A percentile compares a stretch with the other conserved stretches of the same genome.
phyloP scores from a whole-genome alignment of 305 asterid genomes.

The Lippia alba region DNA sequence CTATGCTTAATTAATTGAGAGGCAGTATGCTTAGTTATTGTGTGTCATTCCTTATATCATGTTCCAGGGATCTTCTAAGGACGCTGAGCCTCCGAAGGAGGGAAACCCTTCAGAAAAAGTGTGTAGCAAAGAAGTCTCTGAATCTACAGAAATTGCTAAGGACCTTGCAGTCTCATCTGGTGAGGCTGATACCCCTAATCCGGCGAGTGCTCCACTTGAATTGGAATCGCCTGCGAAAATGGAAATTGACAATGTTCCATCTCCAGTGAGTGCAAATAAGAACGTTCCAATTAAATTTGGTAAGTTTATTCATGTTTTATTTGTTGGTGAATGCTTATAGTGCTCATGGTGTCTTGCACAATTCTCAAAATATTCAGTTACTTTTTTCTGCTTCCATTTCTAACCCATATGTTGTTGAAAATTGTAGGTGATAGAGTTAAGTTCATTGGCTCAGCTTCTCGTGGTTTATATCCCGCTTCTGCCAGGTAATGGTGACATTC shows the following conservation, averaged over 20 bases:
- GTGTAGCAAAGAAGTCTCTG: slow-evolving; percentile 54
- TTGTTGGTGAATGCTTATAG: slow-evolving; percentile 22
- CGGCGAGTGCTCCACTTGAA: slow-evolving; percentile 44
- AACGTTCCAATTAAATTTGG: slow-evolving; percentile 59
- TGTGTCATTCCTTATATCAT: slow-evolving; percentile 33
- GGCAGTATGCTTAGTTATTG: slow-evolving; percentile 6
- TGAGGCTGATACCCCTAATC: slow-evolving; percentile 51
- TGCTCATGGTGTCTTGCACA: neutral
- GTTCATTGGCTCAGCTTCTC: slow-evolving; percentile 69
- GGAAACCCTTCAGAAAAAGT: slow-evolving; percentile 58
- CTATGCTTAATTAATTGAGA: slow-evolving; percentile 21
- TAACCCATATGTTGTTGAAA: slow-evolving; percentile 30
- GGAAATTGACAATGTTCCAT: slow-evolving; percentile 51
- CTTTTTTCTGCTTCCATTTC: slow-evolving; percentile 11
- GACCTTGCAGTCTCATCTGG: slow-evolving; percentile 54
- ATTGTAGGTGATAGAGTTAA: slow-evolving; percentile 82
- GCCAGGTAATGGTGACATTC: slow-evolving; percentile 55
- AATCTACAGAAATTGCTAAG: slow-evolving; percentile 54
- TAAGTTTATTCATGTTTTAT: slow-evolving; percentile 35
- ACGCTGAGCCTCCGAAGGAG: slow-evolving; percentile 67
- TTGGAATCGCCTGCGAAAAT: slow-evolving; percentile 52
- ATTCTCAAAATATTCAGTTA: slow-evolving; percentile 4
- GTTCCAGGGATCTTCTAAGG: slow-evolving; percentile 73
- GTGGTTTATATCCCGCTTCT: slow-evolving; percentile 53
- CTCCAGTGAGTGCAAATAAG: slow-evolving; percentile 54